These are phyloP conservation scores for Colletotrichum sp. DNA, from an alignment of 2,329 filamentous ascomycete genomes.

Conservation along the genomic window DNA sequence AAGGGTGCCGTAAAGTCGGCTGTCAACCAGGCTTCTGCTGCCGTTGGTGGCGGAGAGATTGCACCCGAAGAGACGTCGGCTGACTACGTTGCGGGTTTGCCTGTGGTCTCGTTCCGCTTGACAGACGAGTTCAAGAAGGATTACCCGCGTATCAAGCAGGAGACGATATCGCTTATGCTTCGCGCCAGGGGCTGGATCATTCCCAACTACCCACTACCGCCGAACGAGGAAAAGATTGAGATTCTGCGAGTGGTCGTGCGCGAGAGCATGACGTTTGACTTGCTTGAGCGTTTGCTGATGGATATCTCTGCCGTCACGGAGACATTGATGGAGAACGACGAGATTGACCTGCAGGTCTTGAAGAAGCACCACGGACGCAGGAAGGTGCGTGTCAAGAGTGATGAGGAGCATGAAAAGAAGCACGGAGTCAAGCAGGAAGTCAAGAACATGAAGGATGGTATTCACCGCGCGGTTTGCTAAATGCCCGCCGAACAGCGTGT, in stretches of 20 bases:
- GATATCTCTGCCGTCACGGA: conserved; percentile 68
- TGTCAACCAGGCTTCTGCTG: conserved; percentile 38
- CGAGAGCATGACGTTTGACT: conserved; percentile 72
- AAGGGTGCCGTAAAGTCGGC: neutral
- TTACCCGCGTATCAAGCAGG: conserved; percentile 69
- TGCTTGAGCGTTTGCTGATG: conserved; percentile 66
- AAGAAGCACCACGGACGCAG: conserved; percentile 13
- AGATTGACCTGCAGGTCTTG: conserved; percentile 21
- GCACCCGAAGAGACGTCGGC: conserved; percentile 50
- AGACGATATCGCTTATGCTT: conserved; percentile 65
- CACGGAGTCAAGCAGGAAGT: neutral
- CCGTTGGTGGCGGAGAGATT: conserved; percentile 39
- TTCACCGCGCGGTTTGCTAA: conserved; percentile 36
- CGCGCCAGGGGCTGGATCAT: conserved; percentile 74
- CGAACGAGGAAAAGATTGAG: conserved; percentile 64
- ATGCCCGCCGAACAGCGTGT: neutral
- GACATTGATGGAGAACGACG: conserved; percentile 52
- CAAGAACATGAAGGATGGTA: conserved; percentile 26
- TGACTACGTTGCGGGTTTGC: conserved; percentile 68
- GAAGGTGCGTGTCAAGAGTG: conserved; percentile 7
- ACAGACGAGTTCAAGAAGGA: conserved; percentile 64
- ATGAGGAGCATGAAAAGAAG: conserved; percentile 15
- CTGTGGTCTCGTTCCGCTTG: conserved; percentile 72
- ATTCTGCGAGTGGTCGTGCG: conserved; percentile 72
- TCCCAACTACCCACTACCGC: conserved; percentile 72